Evolutionary conservation across 1,284 basidiomycete genomes (phyloP).

Genomic region (Moesziomyces aphidis): DNA sequence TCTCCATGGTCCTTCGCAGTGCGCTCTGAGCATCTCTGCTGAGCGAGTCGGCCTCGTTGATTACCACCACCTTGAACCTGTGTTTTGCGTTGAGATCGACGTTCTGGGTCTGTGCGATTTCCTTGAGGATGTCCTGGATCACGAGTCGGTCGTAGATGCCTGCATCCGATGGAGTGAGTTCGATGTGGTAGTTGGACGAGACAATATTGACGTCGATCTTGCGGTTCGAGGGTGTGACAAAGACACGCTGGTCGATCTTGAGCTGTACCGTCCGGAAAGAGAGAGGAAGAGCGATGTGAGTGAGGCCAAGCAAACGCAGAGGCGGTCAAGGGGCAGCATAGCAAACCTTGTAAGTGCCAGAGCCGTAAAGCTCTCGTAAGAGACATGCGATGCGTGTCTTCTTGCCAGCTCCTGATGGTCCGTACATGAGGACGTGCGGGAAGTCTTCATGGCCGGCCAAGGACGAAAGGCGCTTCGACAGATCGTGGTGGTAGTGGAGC

Average conservation of each 20-base stretch:
- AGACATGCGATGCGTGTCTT: slow-evolving; percentile 90
- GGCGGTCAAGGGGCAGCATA: background rate
- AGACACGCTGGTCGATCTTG: slow-evolving; percentile 97
- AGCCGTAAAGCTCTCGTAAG: slow-evolving; percentile 87
- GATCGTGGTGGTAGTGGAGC: slow-evolving; percentile 86
- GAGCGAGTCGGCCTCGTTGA: slow-evolving; percentile 96
- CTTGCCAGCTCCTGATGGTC: slow-evolving; percentile 95
- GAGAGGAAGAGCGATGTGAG: background rate
- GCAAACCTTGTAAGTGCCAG: slow-evolving; percentile 88
- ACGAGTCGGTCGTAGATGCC: slow-evolving; percentile 95
- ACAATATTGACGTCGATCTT: slow-evolving; percentile 98
- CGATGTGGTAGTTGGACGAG: slow-evolving; percentile 91
- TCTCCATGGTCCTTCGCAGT: slow-evolving; percentile 95
- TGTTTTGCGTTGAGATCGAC: slow-evolving; percentile 95
- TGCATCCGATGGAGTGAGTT: slow-evolving; percentile 97
- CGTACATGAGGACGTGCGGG: slow-evolving; percentile 97
- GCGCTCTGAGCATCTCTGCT: slow-evolving; percentile 97
- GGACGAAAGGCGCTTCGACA: slow-evolving; percentile 83
- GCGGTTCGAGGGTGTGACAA: slow-evolving; percentile 91
- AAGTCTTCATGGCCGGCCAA: slow-evolving; percentile 78
- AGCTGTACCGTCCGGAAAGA: slow-evolving; percentile 72
- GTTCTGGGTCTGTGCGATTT: slow-evolving; percentile 98
- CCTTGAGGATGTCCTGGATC: slow-evolving; percentile 96
- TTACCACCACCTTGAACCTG: slow-evolving; percentile 98
- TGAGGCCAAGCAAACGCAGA: background rate